phyloP scores from a whole-genome alignment of 2,329 filamentous ascomycete species.

The Colletotrichum tofieldiae region DNA sequence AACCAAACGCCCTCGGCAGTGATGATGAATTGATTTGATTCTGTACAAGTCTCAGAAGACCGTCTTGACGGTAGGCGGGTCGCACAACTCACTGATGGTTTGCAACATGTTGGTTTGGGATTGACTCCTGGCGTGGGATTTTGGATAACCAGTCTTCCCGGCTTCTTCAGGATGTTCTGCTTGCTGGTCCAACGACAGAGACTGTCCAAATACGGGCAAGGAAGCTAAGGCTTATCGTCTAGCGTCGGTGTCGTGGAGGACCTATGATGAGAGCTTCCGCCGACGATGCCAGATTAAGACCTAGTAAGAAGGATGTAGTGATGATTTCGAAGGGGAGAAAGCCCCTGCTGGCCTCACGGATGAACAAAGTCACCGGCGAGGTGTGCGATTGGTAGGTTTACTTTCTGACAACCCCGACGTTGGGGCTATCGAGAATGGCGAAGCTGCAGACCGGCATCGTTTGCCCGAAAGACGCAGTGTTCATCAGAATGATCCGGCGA shows the following conservation, averaged over 20 bases:
- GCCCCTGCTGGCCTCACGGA: slow-evolving; percentile 18
- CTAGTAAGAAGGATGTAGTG: neutral
- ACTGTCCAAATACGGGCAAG: neutral
- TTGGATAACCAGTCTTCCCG: neutral
- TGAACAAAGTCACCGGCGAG: slow-evolving; percentile 47
- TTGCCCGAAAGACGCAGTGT: slow-evolving; percentile 18
- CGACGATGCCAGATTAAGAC: neutral
- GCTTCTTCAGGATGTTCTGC: slow-evolving; percentile 2
- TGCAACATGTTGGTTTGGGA: slow-evolving; percentile 27
- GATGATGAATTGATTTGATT: neutral
- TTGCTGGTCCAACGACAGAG: neutral
- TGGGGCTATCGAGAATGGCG: slow-evolving; percentile 63
- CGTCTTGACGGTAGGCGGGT: neutral
- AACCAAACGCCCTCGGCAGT: slow-evolving; percentile 13
- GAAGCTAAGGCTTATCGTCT: slow-evolving; percentile 4
- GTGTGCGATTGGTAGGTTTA: slow-evolving; percentile 52
- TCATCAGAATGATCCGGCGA: slow-evolving; percentile 9
- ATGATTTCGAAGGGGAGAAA: neutral
- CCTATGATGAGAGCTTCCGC: neutral
- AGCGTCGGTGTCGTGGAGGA: neutral
- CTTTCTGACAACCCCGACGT: slow-evolving; percentile 63
- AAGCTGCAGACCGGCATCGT: slow-evolving; percentile 45
- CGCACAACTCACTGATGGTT: slow-evolving; percentile 11
- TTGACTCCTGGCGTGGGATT: neutral
- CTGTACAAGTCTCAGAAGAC: slow-evolving; percentile 9